A percentile compares a stretch with the other conserved stretches of the same genome.
Evolutionary conservation across 495 filamentous ascomycete genomes (phyloP).

Genomic region (Hypoxylon crocopeplum): DNA sequence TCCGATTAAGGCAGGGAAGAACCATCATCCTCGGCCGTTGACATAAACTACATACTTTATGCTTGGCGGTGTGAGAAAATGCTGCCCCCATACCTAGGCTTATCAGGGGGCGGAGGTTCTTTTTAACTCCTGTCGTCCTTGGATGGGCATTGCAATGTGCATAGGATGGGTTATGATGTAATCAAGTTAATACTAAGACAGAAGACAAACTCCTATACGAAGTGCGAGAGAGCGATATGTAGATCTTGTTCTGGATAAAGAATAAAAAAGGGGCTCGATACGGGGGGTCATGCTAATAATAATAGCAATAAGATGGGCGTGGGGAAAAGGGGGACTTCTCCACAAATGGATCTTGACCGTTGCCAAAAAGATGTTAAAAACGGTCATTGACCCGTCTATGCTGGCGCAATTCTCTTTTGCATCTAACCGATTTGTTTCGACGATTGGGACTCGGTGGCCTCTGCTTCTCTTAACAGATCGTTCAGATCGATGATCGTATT

Average conservation of each 20-base stretch:
- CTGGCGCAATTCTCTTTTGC: slow-evolving; percentile 22
- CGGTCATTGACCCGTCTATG: slow-evolving; percentile 12
- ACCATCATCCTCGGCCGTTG: not conserved
- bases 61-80: no score
- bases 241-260: slow-evolving; percentile 19
- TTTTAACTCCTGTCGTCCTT: not conserved
- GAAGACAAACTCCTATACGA: slow-evolving; percentile 13
- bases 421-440: slow-evolving; percentile 18
- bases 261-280: slow-evolving; percentile 22
- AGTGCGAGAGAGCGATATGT: slow-evolving; percentile 2
- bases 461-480: slow-evolving; percentile 26
- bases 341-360: slow-evolving; percentile 25
- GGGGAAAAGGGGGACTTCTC: slow-evolving; percentile 31
- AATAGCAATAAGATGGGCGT: slow-evolving; percentile 14
- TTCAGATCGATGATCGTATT: slow-evolving; percentile 31
- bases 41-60: not conserved
- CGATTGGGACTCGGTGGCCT: slow-evolving; percentile 24
- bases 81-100: no score
- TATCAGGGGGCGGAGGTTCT: not conserved
- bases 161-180: slow-evolving; percentile 17
- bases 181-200: slow-evolving; percentile 5
- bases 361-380: slow-evolving; percentile 5
- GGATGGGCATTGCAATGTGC: not conserved
- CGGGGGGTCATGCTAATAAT: slow-evolving; percentile 14
- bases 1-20: slow-evolving; percentile 15